Evolutionary conservation across 805 yeast species (phyloP), one percentile per base, ranked within the genome.

Genomic region (Zygotorulaspora florentina): DNA sequence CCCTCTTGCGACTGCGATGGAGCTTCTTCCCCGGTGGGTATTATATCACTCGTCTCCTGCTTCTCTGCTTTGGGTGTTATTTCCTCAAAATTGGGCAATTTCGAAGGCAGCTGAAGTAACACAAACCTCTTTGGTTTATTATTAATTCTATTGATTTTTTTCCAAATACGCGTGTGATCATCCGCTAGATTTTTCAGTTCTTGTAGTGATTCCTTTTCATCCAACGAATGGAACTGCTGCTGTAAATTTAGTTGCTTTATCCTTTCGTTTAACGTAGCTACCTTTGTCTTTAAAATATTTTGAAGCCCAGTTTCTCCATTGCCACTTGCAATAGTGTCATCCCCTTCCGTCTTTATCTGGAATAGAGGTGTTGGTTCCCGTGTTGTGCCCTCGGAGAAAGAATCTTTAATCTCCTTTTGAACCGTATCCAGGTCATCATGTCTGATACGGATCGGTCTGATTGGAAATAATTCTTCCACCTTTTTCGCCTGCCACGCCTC

Each of bases 361-460:
- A 11, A 39, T 15, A 46, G 58, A 8, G 67, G 66, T 1, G 67
- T 62, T 2, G 54, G 53, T 35, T 62, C 66, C 27, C 63, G 51
- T 5, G 66, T 56, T 8, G 56, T 40, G 10, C 48, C 46, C 13
- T 47, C 57, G 7, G 60, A 53, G 13, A 63, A 49, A 3, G 66
- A 48, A 26, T 58, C 65, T 33, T 65, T 62, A 2, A 63, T 51
- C 6, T 51, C 64, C 18, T 49, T 54, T 45, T 71, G 69, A 16
- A 68, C 61, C 1, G 61, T 48, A 3, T 62, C 67, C 12, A 68
- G 59, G n/a, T 66, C 74, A 30, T 65, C 68, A 43, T 70, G 74
- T 27, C 71, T 74, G 9, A 70, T 67, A 64, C 88, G 73, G 8
- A 71, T 71, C 1, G 91, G 87, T 54, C 89, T 75, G 3, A 85